Conservation (phyloP, 495 filamentous ascomycete species). For the Aspergillus affinis region DNA sequence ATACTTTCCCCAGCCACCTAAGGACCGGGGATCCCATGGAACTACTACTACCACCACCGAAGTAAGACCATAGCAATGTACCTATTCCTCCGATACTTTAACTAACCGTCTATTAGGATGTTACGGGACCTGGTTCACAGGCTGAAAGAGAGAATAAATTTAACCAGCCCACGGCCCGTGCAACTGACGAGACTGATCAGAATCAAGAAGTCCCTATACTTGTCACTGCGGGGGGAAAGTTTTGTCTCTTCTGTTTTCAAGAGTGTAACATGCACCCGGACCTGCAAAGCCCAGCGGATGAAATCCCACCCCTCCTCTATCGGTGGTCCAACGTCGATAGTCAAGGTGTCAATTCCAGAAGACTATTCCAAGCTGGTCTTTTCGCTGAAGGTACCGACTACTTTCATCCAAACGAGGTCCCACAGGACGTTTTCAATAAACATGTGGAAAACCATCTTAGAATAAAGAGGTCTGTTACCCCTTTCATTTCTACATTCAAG, state of each 20-base stretch:
- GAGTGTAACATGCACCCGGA: conserved; percentile 4
- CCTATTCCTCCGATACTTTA: too few species aligned
- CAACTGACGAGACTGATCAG: not conserved
- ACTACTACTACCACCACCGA: not conserved
- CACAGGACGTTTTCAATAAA: conserved; percentile 17
- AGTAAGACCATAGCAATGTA: too few species aligned
- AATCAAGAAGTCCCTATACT: not conserved
- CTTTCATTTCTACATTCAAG: conserved; percentile 36
- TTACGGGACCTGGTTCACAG: not conserved
- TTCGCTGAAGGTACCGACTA: conserved; percentile 20
- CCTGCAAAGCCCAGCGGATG: not conserved
- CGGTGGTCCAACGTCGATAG: conserved; percentile 37
- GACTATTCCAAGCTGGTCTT: conserved; percentile 21
- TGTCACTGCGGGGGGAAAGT: conserved; percentile 16
- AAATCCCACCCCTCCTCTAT: conserved; percentile 31
- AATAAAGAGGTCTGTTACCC: conserved; percentile 16
- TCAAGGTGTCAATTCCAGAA: conserved; percentile 32
- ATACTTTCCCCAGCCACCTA: not conserved
- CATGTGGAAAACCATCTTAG: conserved; percentile 29
- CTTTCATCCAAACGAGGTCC: conserved; percentile 19
- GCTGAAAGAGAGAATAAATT: not conserved
- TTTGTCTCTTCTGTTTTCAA: conserved; percentile 26
- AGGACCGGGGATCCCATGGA: not conserved
- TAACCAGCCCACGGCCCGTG: not conserved
- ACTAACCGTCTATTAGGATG: not conserved